Evolutionary conservation across 2,329 filamentous ascomycete species (phyloP).

Genomic region (Microthyrium microscopicum): DNA sequence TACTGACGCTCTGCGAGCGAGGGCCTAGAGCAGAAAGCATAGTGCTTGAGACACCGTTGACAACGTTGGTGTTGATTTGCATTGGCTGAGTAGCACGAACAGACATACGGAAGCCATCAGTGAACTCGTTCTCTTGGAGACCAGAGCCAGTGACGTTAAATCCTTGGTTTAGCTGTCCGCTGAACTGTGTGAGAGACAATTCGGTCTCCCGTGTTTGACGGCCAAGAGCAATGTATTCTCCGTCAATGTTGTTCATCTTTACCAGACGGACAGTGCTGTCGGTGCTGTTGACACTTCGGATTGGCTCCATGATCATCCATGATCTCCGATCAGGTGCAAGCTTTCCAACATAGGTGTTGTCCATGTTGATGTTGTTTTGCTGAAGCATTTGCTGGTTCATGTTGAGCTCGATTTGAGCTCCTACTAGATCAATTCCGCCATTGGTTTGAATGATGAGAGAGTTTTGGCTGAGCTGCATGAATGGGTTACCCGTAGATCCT

Average conservation of each 20-base stretch:
- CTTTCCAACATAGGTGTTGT: conserved; percentile 21
- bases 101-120: conserved; percentile 22
- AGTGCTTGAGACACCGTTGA: conserved; percentile 17
- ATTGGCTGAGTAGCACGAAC: conserved; percentile 19
- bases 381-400: conserved; percentile 18
- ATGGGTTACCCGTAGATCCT: conserved; percentile 20
- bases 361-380: conserved; percentile 15
- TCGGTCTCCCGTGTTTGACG: conserved; percentile 21
- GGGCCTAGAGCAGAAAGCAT: conserved; percentile 18
- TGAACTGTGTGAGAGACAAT: conserved; percentile 18
- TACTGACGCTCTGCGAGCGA: conserved; percentile 16
- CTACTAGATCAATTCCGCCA: conserved; percentile 19
- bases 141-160: conserved; percentile 19
- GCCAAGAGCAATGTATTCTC: conserved; percentile 22
- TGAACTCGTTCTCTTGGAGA: conserved; percentile 22
- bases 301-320: conserved; percentile 22
- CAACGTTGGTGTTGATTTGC: conserved; percentile 20
- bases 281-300: conserved; percentile 20
- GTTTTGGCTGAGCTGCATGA: conserved; percentile 17
- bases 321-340: conserved; percentile 20
- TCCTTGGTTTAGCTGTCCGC: conserved; percentile 13
- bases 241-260: conserved; percentile 19
- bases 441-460: conserved; percentile 22
- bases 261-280: conserved; percentile 21
- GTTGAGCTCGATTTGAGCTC: conserved; percentile 19